Evolutionary conservation across 1,139 yeast species (phyloP).

Genomic region (Candida freyschussii): DNA sequence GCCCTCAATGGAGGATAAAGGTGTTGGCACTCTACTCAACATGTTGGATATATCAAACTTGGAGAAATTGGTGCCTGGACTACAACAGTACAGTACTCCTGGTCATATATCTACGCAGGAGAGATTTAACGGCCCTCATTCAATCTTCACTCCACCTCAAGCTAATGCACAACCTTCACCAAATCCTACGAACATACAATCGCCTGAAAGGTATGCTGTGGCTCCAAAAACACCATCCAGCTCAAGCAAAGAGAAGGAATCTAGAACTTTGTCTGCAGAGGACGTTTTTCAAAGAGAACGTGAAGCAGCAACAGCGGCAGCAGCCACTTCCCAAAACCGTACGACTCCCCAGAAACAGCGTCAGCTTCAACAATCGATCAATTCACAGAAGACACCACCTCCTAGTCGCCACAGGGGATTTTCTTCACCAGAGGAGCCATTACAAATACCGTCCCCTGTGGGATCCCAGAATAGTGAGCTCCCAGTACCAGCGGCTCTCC

Average conservation of each 20-base stretch:
- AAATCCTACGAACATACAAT: conserved; percentile 1
- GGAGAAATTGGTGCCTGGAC: conserved; percentile 31
- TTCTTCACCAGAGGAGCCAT: conserved; percentile 21
- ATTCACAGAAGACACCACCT: conserved; percentile 5
- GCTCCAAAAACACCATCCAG: conserved; percentile 2
- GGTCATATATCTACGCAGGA: conserved; percentile 13
- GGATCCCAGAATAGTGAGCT: conserved; percentile 5
- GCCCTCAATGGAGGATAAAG: conserved; percentile 44
- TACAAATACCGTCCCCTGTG: conserved; percentile 23
- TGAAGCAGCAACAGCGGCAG: conserved; percentile 6
- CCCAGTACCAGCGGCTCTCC: conserved; percentile 9
- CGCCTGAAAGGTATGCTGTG: conserved; percentile 1
- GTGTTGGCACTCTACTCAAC: conserved; percentile 57
- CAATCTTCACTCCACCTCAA: conserved; percentile 23
- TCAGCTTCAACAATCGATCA: conserved; percentile 6
- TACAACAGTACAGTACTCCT: conserved; percentile 25
- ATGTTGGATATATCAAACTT: conserved; percentile 48
- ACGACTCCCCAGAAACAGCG: conserved; percentile 8
- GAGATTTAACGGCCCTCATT: conserved; percentile 16
- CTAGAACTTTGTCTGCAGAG: conserved; percentile 20
- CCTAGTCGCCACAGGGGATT: conserved; percentile 1
- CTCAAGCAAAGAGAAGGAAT: background rate
- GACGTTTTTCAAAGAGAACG: conserved; percentile 21
- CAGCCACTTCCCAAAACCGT: conserved; percentile 3
- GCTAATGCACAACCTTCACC: conserved; percentile 3